Base-by-base conservation (phyloP, 2,329 filamentous ascomycete genomes). In the Parafenestella ontariensis region DNA sequence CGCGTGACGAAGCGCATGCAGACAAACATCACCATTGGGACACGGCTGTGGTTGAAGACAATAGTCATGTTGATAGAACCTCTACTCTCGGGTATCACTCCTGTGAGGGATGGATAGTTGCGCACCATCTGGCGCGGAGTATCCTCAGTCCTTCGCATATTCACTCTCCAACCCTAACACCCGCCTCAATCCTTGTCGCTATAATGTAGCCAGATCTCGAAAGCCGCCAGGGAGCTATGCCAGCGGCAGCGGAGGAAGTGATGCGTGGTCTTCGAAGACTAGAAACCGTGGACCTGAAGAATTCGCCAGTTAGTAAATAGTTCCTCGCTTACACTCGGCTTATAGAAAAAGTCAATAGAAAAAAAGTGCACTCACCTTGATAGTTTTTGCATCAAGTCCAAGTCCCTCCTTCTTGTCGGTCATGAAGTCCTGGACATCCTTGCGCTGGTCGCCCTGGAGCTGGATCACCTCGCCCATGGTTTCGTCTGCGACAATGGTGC, bases 401-500 rank as follows among this genome's bases (percentile, higher is more conserved):
- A 98, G 86, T 74, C 94, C 94, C 76, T 93, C 91, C 81, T 93
- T 92, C 86, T 96, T 96, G 83, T 96, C 91, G 81, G 88, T 88
- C 80, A 98, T 88, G 84, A 98, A 99, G 77, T 97, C 92, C 80
- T 96, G 91, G 78, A 97, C 91, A 87, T 96, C 92, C 83, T 96
- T 96, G 82, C 95, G 94, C 85, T 99, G 95, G 80, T 99, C 95
- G 75, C 95, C 95, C 82, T 99, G 95, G 76, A 99, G 90, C 86
- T 99, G 95, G 77, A 99, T 97, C 86, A 98, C 94, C 85, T 98
- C 93, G 78, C 94, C 94, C 91, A 97, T 96, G 82, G 96, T 92
- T 71, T 86, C 87, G 82, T 98, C 94, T 77, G 87, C 87, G 81
- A 98, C 93, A 79, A 98, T 96, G 82, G 93, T 98, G 87, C 95